Evolutionary conservation across 345 rosid genomes (phyloP).

Genomic region (Conringia planisiliqua): DNA sequence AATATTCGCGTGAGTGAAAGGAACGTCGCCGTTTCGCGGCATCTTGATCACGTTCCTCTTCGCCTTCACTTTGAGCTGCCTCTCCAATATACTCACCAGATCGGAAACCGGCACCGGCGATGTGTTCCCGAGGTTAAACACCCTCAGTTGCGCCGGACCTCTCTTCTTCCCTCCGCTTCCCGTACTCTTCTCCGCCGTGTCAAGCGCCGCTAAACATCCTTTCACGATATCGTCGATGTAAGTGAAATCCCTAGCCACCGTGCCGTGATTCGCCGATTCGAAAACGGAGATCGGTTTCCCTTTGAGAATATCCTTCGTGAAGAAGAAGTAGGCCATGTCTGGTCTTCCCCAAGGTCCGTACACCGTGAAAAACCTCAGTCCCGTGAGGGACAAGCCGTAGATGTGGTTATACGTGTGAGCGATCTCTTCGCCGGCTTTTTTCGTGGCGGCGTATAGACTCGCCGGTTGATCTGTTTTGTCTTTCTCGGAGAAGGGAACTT

Average conservation of each 20-base stretch:
- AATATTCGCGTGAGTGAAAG: conserved; percentile 85
- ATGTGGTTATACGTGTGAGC: conserved; percentile 95
- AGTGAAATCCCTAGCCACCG: conserved; percentile 89
- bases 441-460: conserved; percentile 86
- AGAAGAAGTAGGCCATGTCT: conserved; percentile 94
- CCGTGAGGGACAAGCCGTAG: conserved; percentile 80
- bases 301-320: conserved; percentile 69
- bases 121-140: conserved; percentile 87
- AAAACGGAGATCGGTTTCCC: conserved; percentile 68
- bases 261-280: conserved; percentile 63
- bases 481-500: conserved; percentile 85
- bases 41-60: conserved; percentile 74
- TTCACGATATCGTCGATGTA: conserved; percentile 92
- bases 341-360: conserved; percentile 97
- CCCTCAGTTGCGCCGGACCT: conserved; percentile 81
- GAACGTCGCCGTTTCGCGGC: conserved; percentile 95
- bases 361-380: conserved; percentile 80
- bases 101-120: conserved; percentile 86
- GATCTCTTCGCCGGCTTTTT: conserved; percentile 91
- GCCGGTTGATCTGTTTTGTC: conserved; percentile 98
- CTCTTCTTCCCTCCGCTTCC: conserved; percentile 93
- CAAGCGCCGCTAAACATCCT: conserved; percentile 81
- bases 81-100: conserved; percentile 81
- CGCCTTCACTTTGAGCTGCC: conserved; percentile 77
- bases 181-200: conserved; percentile 90